These are phyloP conservation scores for Solanum bukasovii DNA, from an alignment of 257 asterid genomes.

Conservation along the genomic window DNA sequence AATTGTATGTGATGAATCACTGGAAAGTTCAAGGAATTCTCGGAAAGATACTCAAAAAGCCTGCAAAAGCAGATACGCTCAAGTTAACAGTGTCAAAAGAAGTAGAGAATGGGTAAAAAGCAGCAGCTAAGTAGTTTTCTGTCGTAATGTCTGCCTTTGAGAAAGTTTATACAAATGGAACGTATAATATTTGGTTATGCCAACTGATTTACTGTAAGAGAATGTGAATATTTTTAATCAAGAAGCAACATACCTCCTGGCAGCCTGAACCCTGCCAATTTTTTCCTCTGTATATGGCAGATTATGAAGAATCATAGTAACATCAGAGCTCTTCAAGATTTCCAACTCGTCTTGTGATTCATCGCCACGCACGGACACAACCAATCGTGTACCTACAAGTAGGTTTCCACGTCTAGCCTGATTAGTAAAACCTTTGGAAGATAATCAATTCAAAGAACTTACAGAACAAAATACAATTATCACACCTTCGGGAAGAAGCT, in stretches of 20 bases:
- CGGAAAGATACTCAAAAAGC: slow-evolving; percentile 85
- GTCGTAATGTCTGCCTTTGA: background rate
- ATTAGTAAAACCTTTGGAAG: background rate
- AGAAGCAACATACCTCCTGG: slow-evolving; percentile 55
- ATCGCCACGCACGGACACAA: slow-evolving; percentile 71
- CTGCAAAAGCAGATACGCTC: slow-evolving; percentile 35
- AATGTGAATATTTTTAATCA: background rate
- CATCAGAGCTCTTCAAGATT: slow-evolving; percentile 59
- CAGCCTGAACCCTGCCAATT: slow-evolving; percentile 89
- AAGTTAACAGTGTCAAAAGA: background rate
- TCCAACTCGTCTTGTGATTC: slow-evolving; percentile 69
- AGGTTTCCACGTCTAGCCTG: slow-evolving; percentile 2
- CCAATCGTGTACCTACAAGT: slow-evolving; percentile 69
- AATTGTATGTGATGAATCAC: slow-evolving; percentile 90
- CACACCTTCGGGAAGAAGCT: slow-evolving; percentile 82
- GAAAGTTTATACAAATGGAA: background rate
- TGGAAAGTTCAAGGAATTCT: slow-evolving; percentile 69
- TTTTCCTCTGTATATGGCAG: slow-evolving; percentile 66
- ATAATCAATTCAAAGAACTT: background rate
- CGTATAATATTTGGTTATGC: background rate
- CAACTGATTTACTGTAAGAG: background rate
- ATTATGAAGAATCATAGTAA: slow-evolving; percentile 74
- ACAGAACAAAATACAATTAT: background rate
- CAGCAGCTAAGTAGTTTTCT: background rate
- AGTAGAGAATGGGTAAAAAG: background rate